A percentile compares a stretch with the other conserved stretches of the same genome.
Conservation (phyloP, 2,329 filamentous ascomycete genomes). For the Colletotrichum endophyticum region DNA sequence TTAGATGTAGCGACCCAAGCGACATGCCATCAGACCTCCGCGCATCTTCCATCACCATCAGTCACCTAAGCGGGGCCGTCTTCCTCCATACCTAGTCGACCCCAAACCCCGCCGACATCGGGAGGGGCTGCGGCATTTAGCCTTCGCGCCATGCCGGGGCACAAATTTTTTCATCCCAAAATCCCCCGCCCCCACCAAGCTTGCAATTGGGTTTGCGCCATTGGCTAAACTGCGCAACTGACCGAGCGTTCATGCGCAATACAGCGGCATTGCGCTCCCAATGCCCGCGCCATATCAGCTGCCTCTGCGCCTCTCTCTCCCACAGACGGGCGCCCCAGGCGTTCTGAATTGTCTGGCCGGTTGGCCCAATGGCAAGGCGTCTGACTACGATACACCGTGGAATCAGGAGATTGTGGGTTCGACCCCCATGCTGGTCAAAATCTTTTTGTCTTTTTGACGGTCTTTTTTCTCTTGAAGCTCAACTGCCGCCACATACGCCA, state of each 20-base stretch:
- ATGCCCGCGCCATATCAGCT: not conserved
- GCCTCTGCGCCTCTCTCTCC: fast-evolving
- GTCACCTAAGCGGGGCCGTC: not conserved
- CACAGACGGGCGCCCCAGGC: not conserved
- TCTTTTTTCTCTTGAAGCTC: too few relatives aligned
- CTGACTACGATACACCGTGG: conserved; percentile 39
- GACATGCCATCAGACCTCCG: not conserved
- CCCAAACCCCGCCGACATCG: not conserved
- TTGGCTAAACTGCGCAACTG: not conserved
- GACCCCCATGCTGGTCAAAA: conserved; percentile 19
- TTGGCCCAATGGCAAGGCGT: conserved; percentile 47
- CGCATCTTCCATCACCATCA: not conserved
- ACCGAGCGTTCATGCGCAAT: not conserved
- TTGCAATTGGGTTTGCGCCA: not conserved
- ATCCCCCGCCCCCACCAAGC: not conserved
- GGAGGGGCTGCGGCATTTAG: not conserved
- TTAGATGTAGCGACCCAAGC: fast-evolving
- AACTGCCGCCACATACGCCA: too few relatives aligned
- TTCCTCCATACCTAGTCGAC: not conserved
- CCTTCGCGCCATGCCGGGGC: not conserved
- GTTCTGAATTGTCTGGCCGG: conserved; percentile 11
- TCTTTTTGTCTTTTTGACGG: not conserved
- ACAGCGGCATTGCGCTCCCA: not conserved
- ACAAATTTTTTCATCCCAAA: not conserved
- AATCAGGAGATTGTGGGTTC: conserved; percentile 22